phyloP scores from a whole-genome alignment of 768 basidiomycete species.

The Suillus subaureus region DNA sequence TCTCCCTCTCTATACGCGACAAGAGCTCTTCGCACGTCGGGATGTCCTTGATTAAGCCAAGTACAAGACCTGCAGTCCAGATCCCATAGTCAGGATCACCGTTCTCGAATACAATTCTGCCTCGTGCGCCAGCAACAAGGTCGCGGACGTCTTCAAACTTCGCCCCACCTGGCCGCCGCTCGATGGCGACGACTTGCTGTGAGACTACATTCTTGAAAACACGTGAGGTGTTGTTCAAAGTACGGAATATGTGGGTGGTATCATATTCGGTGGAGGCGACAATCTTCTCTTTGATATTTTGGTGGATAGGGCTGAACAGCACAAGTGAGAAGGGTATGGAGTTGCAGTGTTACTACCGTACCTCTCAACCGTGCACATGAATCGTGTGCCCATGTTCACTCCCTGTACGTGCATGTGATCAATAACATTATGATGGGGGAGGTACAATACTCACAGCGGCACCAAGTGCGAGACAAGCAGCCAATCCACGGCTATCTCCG shows the following conservation, averaged over 20 bases:
- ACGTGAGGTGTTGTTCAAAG: constrained; percentile 80
- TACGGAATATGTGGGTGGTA: constrained; percentile 90
- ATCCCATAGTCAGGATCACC: constrained; percentile 90
- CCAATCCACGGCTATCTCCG: constrained; percentile 84
- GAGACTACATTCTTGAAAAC: constrained; percentile 87
- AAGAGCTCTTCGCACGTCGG: constrained; percentile 80
- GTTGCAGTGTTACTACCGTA: constrained; percentile 27
- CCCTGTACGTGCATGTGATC: constrained; percentile 48
- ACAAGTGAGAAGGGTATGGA: not conserved
- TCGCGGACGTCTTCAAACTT: constrained; percentile 86
- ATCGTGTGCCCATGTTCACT: constrained; percentile 88
- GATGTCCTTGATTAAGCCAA: constrained; percentile 81
- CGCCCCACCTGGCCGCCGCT: constrained; percentile 78
- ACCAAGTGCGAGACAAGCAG: constrained; percentile 79
- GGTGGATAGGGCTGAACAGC: constrained; percentile 72
- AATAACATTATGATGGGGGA: not conserved
- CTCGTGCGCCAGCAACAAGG: constrained; percentile 71
- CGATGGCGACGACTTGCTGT: constrained; percentile 81
- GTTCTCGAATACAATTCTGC: constrained; percentile 74
- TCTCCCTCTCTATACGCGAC: constrained; percentile 69
- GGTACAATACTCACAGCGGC: constrained; percentile 57
- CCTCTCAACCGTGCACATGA: constrained; percentile 91
- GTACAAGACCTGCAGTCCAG: constrained; percentile 69
- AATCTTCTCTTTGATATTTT: constrained; percentile 89
- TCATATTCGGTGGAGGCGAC: constrained; percentile 81